Conservation (phyloP, 75 land plant genomes). For the Azolla pinnata region DNA sequence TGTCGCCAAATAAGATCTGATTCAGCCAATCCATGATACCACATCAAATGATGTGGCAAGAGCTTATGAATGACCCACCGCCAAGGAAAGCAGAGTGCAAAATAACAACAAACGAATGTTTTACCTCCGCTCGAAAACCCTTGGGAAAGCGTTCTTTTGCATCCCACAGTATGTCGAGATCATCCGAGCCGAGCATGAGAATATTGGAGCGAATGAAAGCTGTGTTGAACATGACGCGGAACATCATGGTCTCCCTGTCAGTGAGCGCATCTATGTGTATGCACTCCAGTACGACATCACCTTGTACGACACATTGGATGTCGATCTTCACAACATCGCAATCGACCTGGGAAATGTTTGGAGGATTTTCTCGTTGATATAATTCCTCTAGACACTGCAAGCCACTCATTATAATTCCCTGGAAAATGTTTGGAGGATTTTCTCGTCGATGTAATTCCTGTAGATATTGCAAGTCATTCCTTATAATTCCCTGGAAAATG, state of each 20-base stretch:
- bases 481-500: too few relatives aligned
- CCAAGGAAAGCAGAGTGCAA: too few relatives aligned
- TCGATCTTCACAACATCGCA: slow-evolving; percentile 98
- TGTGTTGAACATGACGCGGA: slow-evolving; percentile 93
- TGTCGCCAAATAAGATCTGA: slow-evolving; percentile 93
- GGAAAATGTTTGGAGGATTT: too few relatives aligned
- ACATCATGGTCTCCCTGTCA: slow-evolving; percentile 97
- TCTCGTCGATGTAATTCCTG: too few relatives aligned
- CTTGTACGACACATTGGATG: slow-evolving; percentile 85
- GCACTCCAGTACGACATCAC: slow-evolving; percentile 96
- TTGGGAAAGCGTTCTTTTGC: slow-evolving; percentile 86
- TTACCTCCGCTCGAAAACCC: slow-evolving; percentile 90
- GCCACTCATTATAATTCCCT: too few relatives aligned
- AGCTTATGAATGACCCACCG: too few relatives aligned
- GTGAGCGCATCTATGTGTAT: slow-evolving; percentile 78
- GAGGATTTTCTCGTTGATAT: not conserved
- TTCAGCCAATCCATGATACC: too few relatives aligned
- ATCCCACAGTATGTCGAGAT: slow-evolving; percentile 94
- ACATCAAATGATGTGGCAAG: too few relatives aligned
- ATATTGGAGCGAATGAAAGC: slow-evolving; percentile 97
- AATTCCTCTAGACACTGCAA: too few relatives aligned
- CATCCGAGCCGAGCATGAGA: slow-evolving; percentile 70
- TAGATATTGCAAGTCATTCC: too few relatives aligned
- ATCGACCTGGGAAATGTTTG: slow-evolving; percentile 49
- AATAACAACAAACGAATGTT: slow-evolving; percentile 3